Base-by-base conservation (phyloP, 805 yeast genomes). In the Wickerhamomyces queroliae region DNA sequence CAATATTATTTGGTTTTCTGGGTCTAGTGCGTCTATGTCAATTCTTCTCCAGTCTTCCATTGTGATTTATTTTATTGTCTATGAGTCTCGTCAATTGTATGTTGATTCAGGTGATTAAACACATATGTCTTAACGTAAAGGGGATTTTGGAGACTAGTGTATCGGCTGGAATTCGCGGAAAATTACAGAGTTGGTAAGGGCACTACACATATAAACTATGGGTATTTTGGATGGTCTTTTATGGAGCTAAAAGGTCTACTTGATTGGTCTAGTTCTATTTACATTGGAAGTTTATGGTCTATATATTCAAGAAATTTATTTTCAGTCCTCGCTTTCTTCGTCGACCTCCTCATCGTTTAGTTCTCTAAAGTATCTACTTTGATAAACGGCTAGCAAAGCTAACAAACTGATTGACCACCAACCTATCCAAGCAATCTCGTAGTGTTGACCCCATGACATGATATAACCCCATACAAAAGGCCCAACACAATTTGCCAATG, bases 31-130 rank as follows among this genome's bases (percentile, higher is more conserved):
- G 62, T 93, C 98, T 39, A 93, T 80, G 61, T 93, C 96, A 52
- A 91, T 87, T 73, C 93, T 80, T 75, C 99, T 83, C 95, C 95
- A 85, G 57, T 83, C 89, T 44, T 76, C 80, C 78, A 78, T 76
- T 35, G n/a, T n/a, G n/a, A n/a, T n/a, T 28, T 42, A 15, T 7
- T 17, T 17, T 5, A 17, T 29, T 18, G 13, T 29, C 18, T 17
- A 9, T 7, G 18, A 17, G 19, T 28, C 10, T 17, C n/a, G n/a
- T n/a, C n/a, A n/a, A n/a, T n/a, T n/a, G n/a, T n/a, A n/a, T n/a
- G n/a, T n/a, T n/a, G n/a, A n/a, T n/a, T n/a, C n/a, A n/a, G n/a
- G n/a, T n/a, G n/a, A n/a, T n/a, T n/a, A n/a, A n/a, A n/a, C n/a
- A n/a, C n/a, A n/a, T n/a, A n/a, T n/a, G n/a, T n/a, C n/a, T n/a